phyloP scores from a whole-genome alignment of 495 filamentous ascomycete species.

The Immersiella caudata region DNA sequence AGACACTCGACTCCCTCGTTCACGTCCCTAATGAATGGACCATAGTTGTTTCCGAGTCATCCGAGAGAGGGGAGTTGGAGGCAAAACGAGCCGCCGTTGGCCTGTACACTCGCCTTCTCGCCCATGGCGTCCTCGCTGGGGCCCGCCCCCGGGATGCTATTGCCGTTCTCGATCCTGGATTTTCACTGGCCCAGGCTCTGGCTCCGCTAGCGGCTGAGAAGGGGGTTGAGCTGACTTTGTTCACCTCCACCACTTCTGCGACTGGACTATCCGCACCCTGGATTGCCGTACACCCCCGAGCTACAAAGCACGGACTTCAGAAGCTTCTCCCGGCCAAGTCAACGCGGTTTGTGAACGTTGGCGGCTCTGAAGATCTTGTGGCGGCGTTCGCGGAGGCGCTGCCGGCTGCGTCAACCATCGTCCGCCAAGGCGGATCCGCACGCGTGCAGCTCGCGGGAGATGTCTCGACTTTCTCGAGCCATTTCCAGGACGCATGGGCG shows the following conservation, averaged over 20 bases:
- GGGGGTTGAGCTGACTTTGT: slow-evolving; percentile 8
- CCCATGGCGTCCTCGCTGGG: slow-evolving; percentile 4
- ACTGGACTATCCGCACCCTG: background rate
- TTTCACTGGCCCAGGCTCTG: slow-evolving; percentile 4
- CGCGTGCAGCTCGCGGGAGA: background rate
- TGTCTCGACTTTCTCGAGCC: background rate
- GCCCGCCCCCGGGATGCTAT: background rate
- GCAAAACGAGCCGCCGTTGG: background rate
- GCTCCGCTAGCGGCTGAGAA: slow-evolving; percentile 2
- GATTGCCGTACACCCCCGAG: slow-evolving; percentile 11
- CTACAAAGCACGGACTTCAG: background rate
- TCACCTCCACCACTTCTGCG: slow-evolving; percentile 11
- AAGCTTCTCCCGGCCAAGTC: slow-evolving; percentile 1
- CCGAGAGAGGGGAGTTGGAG: background rate
- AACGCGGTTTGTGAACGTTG: slow-evolving; percentile 10
- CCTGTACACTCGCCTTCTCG: slow-evolving; percentile 1
- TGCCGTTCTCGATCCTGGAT: slow-evolving; percentile 15
- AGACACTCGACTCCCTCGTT: slow-evolving; percentile 4
- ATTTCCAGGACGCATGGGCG: slow-evolving; percentile 2
- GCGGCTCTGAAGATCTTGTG: background rate
- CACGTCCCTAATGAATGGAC: background rate
- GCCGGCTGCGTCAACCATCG: background rate
- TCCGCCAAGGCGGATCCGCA: background rate
- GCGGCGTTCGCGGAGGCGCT: slow-evolving; percentile 4
- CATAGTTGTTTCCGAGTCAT: background rate